Percentiles rank a stretch among this genome's conserved stretches.
Evolutionary conservation across 129 eudicot species (phyloP).

Genomic region (carrot (Daucus carota)): DNA sequence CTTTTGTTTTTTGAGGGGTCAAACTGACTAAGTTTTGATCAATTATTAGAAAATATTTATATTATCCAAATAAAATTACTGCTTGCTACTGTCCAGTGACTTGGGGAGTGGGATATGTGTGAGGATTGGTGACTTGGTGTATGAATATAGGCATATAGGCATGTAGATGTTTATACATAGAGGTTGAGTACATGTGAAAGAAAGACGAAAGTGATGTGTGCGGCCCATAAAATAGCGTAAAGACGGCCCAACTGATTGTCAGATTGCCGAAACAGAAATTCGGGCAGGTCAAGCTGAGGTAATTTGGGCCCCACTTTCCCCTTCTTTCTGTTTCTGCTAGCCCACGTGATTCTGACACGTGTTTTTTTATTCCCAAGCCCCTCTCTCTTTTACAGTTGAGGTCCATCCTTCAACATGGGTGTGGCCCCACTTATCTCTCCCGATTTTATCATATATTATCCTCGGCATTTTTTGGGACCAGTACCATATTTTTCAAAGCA

Average conservation of each 20-base stretch:
- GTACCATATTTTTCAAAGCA: neutral
- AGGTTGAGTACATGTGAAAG: neutral
- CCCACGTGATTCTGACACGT: constrained; percentile 14
- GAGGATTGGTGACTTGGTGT: no score
- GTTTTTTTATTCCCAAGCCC: neutral
- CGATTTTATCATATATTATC: neutral
- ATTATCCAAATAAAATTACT: no score
- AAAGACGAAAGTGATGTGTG: neutral
- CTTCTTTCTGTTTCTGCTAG: neutral
- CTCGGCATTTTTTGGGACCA: neutral
- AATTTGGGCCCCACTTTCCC: neutral
- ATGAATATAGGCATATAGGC: neutral
- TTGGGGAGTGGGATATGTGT: no score
- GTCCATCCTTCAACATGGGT: neutral
- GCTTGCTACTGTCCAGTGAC: no score
- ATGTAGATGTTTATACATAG: neutral
- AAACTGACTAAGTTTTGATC: no score
- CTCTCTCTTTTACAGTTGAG: neutral
- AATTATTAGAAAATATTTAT: no score
- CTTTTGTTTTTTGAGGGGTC: no score
- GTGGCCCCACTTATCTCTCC: neutral
- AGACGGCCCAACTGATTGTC: constrained; percentile 10
- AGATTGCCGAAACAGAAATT: neutral
- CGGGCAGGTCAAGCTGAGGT: neutral
- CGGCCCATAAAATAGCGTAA: neutral